Conservation (phyloP, 2,329 filamentous ascomycete species). For the Ascocoryne sarcoides region DNA sequence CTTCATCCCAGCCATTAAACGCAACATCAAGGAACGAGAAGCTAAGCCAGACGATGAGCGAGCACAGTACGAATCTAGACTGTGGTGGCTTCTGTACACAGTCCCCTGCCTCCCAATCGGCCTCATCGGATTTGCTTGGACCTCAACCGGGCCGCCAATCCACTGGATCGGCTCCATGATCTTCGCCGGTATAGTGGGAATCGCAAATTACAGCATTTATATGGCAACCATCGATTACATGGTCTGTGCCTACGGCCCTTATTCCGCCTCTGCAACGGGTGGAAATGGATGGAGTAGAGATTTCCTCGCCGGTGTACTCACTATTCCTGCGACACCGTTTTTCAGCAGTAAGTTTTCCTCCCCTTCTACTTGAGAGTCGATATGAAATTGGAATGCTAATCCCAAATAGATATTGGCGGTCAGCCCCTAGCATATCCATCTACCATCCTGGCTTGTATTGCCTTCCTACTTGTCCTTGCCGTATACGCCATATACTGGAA, state of each 20-base stretch:
- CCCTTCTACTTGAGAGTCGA: background rate
- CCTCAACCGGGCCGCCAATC: slow-evolving; percentile 45
- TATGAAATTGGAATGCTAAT: too few relatives aligned
- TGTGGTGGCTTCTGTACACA: slow-evolving; percentile 56
- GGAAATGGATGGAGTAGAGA: slow-evolving; percentile 69
- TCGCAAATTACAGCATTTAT: slow-evolving; percentile 65
- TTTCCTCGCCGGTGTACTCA: slow-evolving; percentile 63
- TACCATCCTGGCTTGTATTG: slow-evolving; percentile 51
- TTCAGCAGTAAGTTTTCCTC: slow-evolving; percentile 35
- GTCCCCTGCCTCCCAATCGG: slow-evolving; percentile 56
- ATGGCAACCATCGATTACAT: slow-evolving; percentile 75
- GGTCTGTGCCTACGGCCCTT: slow-evolving; percentile 64
- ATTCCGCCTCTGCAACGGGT: slow-evolving; percentile 65
- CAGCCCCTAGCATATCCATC: slow-evolving; percentile 49
- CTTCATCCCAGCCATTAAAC: slow-evolving; percentile 49
- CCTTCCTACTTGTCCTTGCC: slow-evolving; percentile 50
- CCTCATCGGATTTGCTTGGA: slow-evolving; percentile 54
- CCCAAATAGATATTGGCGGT: slow-evolving; percentile 40
- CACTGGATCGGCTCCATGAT: slow-evolving; percentile 63
- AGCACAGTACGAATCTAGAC: slow-evolving; percentile 60
- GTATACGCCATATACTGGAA: slow-evolving; percentile 61
- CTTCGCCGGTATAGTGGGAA: slow-evolving; percentile 56
- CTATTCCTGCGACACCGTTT: slow-evolving; percentile 58
- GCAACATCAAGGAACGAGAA: slow-evolving; percentile 42
- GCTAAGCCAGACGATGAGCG: slow-evolving; percentile 44